phyloP scores from a whole-genome alignment of 371 early-diverging fungal genomes.

The Mortierella sp. region DNA sequence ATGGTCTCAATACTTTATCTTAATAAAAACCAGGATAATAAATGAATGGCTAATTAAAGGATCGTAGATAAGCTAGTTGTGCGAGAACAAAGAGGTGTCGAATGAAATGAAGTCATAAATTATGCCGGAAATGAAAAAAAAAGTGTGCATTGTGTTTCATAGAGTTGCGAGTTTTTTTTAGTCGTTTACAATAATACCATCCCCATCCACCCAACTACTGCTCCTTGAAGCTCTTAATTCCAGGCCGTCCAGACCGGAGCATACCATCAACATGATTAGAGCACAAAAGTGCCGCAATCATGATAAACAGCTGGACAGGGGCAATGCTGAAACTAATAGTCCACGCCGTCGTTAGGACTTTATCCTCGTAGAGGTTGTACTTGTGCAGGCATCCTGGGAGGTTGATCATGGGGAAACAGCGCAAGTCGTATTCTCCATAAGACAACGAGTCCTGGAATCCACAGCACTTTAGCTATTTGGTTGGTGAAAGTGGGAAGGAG shows the following conservation, averaged over 20 bases:
- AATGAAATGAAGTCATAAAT: background rate
- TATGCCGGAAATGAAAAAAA: background rate
- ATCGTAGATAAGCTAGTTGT: background rate
- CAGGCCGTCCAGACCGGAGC: conserved; percentile 52
- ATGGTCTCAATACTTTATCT: background rate
- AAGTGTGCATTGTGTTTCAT: background rate
- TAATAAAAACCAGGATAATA: background rate
- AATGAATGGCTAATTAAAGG: background rate
- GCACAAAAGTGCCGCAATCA: conserved; percentile 68
- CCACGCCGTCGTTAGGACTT: conserved; percentile 59
- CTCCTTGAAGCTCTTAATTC: conserved; percentile 53
- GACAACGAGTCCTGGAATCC: conserved; percentile 33
- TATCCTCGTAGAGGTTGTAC: conserved; percentile 64
- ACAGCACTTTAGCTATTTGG: conserved; percentile 48
- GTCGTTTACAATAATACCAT: background rate
- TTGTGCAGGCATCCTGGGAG: conserved; percentile 72
- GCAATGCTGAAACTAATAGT: conserved; percentile 64
- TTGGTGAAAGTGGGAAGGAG: background rate
- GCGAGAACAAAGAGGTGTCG: background rate
- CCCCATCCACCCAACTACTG: background rate
- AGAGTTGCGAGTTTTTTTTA: background rate
- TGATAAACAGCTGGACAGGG: conserved; percentile 66
- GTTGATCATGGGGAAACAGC: conserved; percentile 71
- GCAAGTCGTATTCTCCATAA: conserved; percentile 44
- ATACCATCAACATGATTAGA: conserved; percentile 72